Evolutionary conservation across 306 rosid species (phyloP).

Genomic region (Acacia confusa): DNA sequence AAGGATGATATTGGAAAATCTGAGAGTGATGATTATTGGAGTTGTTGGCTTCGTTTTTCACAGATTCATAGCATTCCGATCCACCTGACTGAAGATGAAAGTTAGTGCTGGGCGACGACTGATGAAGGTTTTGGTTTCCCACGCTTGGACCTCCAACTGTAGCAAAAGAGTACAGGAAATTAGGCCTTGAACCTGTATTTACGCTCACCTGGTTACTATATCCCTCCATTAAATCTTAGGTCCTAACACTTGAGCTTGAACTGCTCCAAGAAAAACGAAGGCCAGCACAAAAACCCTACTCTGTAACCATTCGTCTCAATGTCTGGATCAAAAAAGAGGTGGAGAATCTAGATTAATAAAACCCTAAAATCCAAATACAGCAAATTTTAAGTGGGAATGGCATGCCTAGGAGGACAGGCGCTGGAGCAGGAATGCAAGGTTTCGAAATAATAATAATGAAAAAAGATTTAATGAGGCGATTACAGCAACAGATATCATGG

Average conservation of each 20-base stretch:
- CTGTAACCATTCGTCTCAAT: neutral
- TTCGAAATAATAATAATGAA: neutral
- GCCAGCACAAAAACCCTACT: neutral
- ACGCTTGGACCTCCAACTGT: constrained; percentile 27
- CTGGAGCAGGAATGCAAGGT: neutral
- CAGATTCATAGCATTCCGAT: constrained; percentile 53
- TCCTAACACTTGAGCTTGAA: neutral
- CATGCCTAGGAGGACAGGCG: neutral
- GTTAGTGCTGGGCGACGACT: constrained; percentile 44
- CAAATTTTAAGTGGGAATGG: neutral
- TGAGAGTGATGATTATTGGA: constrained; percentile 40
- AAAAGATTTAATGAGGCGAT: neutral
- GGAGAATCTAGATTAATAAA: neutral
- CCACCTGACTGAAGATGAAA: constrained; percentile 70
- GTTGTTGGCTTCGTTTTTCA: constrained; percentile 64
- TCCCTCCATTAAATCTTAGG: constrained; percentile 52
- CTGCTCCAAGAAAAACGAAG: neutral
- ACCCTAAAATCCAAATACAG: neutral
- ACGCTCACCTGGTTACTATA: constrained; percentile 63
- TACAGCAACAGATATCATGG: neutral
- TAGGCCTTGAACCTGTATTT: constrained; percentile 57
- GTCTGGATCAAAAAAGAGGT: neutral
- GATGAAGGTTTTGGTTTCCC: constrained; percentile 25
- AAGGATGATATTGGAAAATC: constrained; percentile 59
- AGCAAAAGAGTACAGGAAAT: constrained; percentile 66